Percentiles rank a stretch among this genome's conserved stretches.
phyloP scores from a whole-genome alignment of 805 yeast species.

The Lipomyces starkeyi region DNA sequence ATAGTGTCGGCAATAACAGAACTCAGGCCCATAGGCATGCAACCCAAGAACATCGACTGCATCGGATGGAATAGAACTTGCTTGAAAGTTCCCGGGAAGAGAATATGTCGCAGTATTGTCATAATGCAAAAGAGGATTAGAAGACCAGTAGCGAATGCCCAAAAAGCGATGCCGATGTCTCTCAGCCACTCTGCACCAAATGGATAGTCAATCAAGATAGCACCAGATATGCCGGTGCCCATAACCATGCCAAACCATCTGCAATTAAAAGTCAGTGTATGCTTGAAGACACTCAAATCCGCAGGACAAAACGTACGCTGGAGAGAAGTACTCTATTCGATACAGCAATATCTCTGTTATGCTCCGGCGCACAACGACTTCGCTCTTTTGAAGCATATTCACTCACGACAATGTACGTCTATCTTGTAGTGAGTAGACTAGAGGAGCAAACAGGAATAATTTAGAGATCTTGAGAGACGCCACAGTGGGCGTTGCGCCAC shows the following conservation, averaged over 20 bases:
- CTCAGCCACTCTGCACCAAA: constrained; percentile 65
- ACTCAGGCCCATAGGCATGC: constrained; percentile 78
- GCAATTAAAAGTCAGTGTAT: neutral
- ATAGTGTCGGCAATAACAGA: constrained; percentile 67
- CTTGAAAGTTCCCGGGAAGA: constrained; percentile 46
- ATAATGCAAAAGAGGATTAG: constrained; percentile 51
- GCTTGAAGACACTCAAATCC: neutral
- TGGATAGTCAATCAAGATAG: constrained; percentile 68
- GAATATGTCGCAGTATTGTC: constrained; percentile 52
- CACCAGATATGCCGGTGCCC: constrained; percentile 81
- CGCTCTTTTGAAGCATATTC: neutral
- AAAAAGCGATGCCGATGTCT: constrained; percentile 64
- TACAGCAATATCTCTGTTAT: constrained; percentile 13
- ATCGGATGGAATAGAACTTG: constrained; percentile 51
- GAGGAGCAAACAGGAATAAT: neutral
- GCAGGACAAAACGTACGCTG: constrained; percentile 35
- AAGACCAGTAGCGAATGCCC: constrained; percentile 59
- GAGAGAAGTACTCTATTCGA: constrained; percentile 40
- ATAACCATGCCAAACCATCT: constrained; percentile 73
- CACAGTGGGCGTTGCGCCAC: neutral
- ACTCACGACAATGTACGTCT: neutral
- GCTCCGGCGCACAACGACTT: neutral
- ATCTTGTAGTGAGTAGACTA: neutral
- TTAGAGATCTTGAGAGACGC: neutral
- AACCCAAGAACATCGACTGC: constrained; percentile 71